Evolutionary conservation across 2,329 filamentous ascomycete genomes (phyloP), one percentile per base, ranked within the genome.

Genomic region (Alternaria panax): DNA sequence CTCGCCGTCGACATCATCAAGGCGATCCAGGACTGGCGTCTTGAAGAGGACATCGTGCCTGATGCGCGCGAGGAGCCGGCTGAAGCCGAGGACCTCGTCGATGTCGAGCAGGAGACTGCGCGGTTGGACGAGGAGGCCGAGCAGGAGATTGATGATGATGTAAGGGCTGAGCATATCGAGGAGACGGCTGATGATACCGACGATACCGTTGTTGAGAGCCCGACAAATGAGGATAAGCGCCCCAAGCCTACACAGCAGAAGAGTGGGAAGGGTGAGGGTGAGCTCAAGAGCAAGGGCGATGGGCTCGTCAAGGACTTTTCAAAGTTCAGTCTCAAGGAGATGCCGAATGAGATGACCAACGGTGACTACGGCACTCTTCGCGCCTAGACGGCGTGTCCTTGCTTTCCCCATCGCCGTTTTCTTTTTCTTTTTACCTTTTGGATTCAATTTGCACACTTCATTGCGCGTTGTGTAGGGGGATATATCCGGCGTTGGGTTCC

Each of bases 1-100:
- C 71, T 86, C 52, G 84, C 83, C 2, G 84, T 86, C 41, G 84
- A 86, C 64, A 81, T 86, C 57, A 84, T 86, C 63, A 72, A 79
- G 30, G 79, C 80, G 4, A 83, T 86, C 64, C 84, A 86, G 76
- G 81, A 83, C 63, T 86, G 84, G 84, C 75, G 81, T 41, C 72
- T 86, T 36, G 81, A 84, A 43, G 79, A 80, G 56, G 76, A 80
- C 24, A 71, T 73, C 18, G 79, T 86, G 16, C 84, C 84, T 8
- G 83, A 86, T 76, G 78, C 80, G 60, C 75, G 83, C 51, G 78
- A 81, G 58, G 80, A 82, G 46, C 72, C 75, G 16, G 71, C 79
- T 59, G 72, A 80, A 48, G 73, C 71, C 9, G 76, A 80, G 61
- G 72, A 78, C 5, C 63, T 76, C 11, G 58, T 75, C n/a, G 71